These are phyloP conservation scores for Cordyceps farinosa DNA, from an alignment of 2,329 filamentous ascomycete species.

Conservation along the genomic window DNA sequence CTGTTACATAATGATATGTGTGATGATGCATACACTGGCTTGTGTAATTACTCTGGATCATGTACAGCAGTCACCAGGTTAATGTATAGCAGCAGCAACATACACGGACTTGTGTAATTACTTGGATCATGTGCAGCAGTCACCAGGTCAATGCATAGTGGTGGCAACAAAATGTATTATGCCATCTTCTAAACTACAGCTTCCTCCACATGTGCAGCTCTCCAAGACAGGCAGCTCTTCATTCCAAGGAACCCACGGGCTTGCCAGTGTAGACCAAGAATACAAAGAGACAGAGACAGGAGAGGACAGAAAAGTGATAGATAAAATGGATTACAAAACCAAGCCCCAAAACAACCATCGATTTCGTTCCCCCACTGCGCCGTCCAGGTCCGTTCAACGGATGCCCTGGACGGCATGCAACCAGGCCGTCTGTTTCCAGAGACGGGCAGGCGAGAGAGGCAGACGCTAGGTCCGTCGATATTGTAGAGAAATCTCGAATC, in stretches of 20 bases:
- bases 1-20: too few relatives aligned
- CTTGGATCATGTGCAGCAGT: too few relatives aligned
- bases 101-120: too few relatives aligned
- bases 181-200: constrained; percentile 14
- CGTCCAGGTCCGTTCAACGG: constrained; percentile 17
- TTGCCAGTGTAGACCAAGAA: constrained; percentile 5
- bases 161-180: constrained; percentile 9
- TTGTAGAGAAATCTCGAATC: constrained; percentile 7
- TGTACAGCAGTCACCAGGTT: too few relatives aligned
- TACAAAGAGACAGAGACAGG: background rate
- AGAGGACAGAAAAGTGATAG: background rate
- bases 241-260: background rate
- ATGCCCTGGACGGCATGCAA: constrained; percentile 15
- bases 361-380: constrained; percentile 11
- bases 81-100: too few relatives aligned
- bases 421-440: constrained; percentile 19
- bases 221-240: background rate
- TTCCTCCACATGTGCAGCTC: constrained; percentile 6
- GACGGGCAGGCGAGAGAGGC: constrained; percentile 14
- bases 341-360: constrained; percentile 9
- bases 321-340: constrained; percentile 6
- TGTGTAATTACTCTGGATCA: too few relatives aligned
- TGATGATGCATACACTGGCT: too few relatives aligned
- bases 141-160: background rate
- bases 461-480: constrained; percentile 15